Percentiles rank a stretch among this genome's conserved stretches.
These are phyloP conservation scores for Aspergillus affinis DNA, from an alignment of 495 filamentous ascomycete genomes.

Conservation along the genomic window DNA sequence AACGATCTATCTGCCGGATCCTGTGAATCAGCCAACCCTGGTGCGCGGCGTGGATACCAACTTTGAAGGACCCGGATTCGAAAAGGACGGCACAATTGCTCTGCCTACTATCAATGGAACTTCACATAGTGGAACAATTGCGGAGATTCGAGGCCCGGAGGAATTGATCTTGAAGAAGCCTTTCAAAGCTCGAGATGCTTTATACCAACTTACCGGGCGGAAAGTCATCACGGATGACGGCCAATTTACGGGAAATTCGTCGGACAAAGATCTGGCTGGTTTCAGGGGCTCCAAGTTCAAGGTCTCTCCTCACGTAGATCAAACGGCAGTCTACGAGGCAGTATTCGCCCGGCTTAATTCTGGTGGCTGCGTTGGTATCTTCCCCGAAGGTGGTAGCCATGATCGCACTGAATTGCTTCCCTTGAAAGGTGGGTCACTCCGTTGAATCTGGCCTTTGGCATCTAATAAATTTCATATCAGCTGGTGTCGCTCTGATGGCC, in stretches of 20 bases:
- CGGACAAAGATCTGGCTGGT: slow-evolving; percentile 31
- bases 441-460: not conserved
- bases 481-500: slow-evolving; percentile 97
- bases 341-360: slow-evolving; percentile 78
- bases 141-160: slow-evolving; percentile 73
- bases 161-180: slow-evolving; percentile 85
- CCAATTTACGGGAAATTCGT: slow-evolving; percentile 50
- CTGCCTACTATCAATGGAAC: slow-evolving; percentile 79
- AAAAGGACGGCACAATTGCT: slow-evolving; percentile 79
- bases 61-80: slow-evolving; percentile 70
- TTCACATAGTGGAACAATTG: slow-evolving; percentile 75
- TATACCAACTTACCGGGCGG: slow-evolving; percentile 77
- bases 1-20: slow-evolving; percentile 88
- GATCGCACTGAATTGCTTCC: slow-evolving; percentile 92
- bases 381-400: slow-evolving; percentile 96
- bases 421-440: slow-evolving; percentile 64
- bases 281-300: slow-evolving; percentile 84
- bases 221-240: slow-evolving; percentile 61
- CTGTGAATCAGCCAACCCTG: slow-evolving; percentile 77
- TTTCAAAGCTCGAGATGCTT: slow-evolving; percentile 67
- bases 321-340: slow-evolving; percentile 87
- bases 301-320: slow-evolving; percentile 89
- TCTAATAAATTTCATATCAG: slow-evolving; percentile 37
- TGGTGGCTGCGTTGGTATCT: slow-evolving; percentile 93
- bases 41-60: slow-evolving; percentile 83